Base-by-base conservation (phyloP, 148 eudicot species). In the Camellia granthamiana region DNA sequence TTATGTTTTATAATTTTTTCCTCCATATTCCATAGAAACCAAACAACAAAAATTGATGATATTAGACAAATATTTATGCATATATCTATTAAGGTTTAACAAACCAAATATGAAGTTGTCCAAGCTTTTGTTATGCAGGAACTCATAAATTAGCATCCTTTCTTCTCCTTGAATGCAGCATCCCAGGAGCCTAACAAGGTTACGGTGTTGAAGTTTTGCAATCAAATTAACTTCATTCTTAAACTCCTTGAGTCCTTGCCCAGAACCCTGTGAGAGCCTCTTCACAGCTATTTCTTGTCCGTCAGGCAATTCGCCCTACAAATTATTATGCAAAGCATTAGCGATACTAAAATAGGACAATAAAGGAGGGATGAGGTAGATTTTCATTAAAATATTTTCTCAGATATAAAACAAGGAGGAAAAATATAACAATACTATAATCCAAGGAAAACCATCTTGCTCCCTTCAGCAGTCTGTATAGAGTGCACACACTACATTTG, bases 201-300 rank as follows among this genome's bases (percentile, higher is more conserved):
- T 88, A 49, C 86, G 83, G 61, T 88, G 91, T 77, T 88, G 91
- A 58, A 88, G 91, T 72, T 86, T 86, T 4, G 89, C 84, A 67
- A 88, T 84, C 83, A 88, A 49, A 54, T 65, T 59, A 44, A 86
- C 86, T 79, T 88, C 91, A 58, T 86, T 88, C 63, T 79, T 86
- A 38, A 86, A 88, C 66, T 88, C 89, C 18, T 83, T 56, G 6
- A 83, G 59, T 56, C 91, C 91, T 85, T 88, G 91, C 44, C 84
- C 83, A 0, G 91, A 88, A 71, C 74, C 69, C 69, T 76, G 69
- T 62, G 88, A 88, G 41, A 88, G 82, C 79, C 91, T 83, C 78
- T 88, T 88, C 14, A 88, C 87, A 16, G 91, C 91, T 47, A 88
- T 77, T 66, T 86, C 85, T 74, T 68, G 82, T 72, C 89, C 89